phyloP scores from a whole-genome alignment of 139 green algal genomes.

The Ettlia oleoabundans region DNA sequence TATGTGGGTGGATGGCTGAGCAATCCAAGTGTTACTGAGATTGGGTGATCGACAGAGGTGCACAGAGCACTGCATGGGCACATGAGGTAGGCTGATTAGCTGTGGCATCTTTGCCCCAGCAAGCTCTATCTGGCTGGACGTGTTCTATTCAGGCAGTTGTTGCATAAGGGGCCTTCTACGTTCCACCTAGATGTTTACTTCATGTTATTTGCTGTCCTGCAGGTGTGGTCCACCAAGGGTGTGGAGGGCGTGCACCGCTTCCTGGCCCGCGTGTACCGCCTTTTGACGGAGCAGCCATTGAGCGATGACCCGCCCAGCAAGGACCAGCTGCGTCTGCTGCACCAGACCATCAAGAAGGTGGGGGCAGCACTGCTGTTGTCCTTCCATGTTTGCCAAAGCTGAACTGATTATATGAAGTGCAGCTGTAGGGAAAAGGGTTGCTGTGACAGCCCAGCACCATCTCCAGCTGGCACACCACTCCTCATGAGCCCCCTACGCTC shows the following conservation, averaged over 20 bases:
- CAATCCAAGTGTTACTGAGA: not conserved
- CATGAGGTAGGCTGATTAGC: too few species aligned
- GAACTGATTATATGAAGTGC: too few species aligned
- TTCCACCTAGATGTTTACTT: too few species aligned
- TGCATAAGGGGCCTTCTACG: too few species aligned
- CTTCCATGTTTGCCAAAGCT: too few species aligned
- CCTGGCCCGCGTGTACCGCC: conserved; percentile 86
- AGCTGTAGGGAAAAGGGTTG: not conserved
- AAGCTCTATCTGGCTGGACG: too few species aligned
- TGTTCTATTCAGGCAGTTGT: too few species aligned
- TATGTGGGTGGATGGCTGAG: not conserved
- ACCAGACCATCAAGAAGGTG: conserved; percentile 93
- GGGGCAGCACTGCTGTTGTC: not conserved
- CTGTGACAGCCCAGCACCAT: not conserved
- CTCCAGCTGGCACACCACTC: not conserved
- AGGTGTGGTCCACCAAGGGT: conserved; percentile 89
- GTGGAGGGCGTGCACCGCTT: conserved; percentile 99
- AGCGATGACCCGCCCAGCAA: conserved; percentile 12
- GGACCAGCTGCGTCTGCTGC: conserved; percentile 88
- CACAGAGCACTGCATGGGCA: too few species aligned
- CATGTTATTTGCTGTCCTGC: too few species aligned
- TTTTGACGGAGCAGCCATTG: conserved; percentile 58
- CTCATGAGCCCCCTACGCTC: too few species aligned
- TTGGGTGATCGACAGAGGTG: not conserved
- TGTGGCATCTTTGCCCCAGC: too few species aligned